phyloP scores from a whole-genome alignment of 2,329 filamentous ascomycete genomes.

The Colletotrichum musae region DNA sequence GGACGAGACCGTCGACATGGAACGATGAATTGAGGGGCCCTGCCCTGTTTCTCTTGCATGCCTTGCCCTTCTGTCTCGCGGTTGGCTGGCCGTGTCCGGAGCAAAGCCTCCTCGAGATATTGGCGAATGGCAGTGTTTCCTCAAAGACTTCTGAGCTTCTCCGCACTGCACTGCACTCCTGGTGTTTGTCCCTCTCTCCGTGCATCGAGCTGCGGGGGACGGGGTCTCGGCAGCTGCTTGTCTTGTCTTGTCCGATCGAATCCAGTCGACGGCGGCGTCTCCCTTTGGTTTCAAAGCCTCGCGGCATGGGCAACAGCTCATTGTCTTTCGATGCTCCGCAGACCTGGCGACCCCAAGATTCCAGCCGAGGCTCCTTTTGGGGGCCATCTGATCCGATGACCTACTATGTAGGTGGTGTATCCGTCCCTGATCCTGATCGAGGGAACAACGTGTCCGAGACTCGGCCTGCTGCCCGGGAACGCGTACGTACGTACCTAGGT shows the following conservation, averaged over 20 bases:
- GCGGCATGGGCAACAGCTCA: slow-evolving; percentile 1
- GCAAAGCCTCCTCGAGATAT: slow-evolving; percentile 27
- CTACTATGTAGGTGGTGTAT: not conserved
- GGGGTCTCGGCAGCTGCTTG: slow-evolving; percentile 6
- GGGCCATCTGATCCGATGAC: slow-evolving; percentile 8
- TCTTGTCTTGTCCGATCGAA: slow-evolving; percentile 2
- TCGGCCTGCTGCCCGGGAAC: not conserved
- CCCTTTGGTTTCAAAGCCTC: slow-evolving; percentile 7
- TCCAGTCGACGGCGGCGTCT: not conserved
- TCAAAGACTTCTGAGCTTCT: slow-evolving; percentile 5
- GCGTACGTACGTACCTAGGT: not conserved
- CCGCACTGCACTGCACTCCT: slow-evolving; percentile 32
- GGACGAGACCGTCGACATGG: slow-evolving; percentile 5
- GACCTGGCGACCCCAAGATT: not conserved
- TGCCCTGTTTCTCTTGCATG: slow-evolving; percentile 3
- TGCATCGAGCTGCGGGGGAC: slow-evolving; percentile 9
- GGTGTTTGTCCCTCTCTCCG: not conserved
- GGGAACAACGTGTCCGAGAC: slow-evolving; percentile 3
- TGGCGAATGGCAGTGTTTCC: slow-evolving; percentile 3
- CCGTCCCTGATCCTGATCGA: too few relatives aligned
- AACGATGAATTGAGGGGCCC: not conserved
- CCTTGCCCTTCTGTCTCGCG: slow-evolving; percentile 1
- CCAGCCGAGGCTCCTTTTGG: not conserved
- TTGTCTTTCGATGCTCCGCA: slow-evolving; percentile 18
- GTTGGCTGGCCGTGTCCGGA: slow-evolving; percentile 23